A percentile compares a stretch with the other conserved stretches of the same genome.
phyloP scores from a whole-genome alignment of 768 basidiomycete genomes.

The Amanita subjunquillea region DNA sequence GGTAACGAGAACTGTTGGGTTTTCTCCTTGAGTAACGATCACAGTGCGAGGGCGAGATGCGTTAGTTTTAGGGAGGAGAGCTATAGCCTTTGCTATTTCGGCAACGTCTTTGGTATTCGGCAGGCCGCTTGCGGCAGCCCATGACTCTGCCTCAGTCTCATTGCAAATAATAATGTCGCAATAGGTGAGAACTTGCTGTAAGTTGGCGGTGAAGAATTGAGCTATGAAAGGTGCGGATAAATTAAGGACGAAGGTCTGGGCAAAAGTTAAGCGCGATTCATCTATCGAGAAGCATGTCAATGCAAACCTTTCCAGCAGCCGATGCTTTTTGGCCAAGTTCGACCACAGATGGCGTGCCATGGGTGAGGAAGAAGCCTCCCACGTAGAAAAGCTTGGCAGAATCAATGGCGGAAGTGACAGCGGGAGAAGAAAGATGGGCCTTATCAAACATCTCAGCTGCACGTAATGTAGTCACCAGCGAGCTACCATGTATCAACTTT shows the following conservation, averaged over 20 bases:
- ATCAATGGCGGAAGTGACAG: conserved; percentile 68
- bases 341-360: conserved; percentile 65
- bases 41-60: conserved; percentile 68
- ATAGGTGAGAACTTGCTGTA: conserved; percentile 74
- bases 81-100: conserved; percentile 66
- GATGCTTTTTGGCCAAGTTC: conserved; percentile 74
- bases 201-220: conserved; percentile 80
- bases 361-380: conserved; percentile 96
- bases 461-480: conserved; percentile 85
- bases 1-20: conserved; percentile 68
- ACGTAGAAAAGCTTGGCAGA: conserved; percentile 86
- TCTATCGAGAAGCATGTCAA: background rate
- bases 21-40: conserved; percentile 84
- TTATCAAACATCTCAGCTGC: conserved; percentile 85
- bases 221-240: conserved; percentile 96
- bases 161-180: conserved; percentile 93
- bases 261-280: background rate
- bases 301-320: conserved; percentile 56
- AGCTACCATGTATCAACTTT: conserved; percentile 32
- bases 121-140: conserved; percentile 65
- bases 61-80: conserved; percentile 68
- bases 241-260: conserved; percentile 81
- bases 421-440: conserved; percentile 66
- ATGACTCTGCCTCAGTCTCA: conserved; percentile 87
- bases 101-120: conserved; percentile 55